Evolutionary conservation across 2,329 filamentous ascomycete genomes (phyloP).

Genomic region (Ophiostoma quercus): DNA sequence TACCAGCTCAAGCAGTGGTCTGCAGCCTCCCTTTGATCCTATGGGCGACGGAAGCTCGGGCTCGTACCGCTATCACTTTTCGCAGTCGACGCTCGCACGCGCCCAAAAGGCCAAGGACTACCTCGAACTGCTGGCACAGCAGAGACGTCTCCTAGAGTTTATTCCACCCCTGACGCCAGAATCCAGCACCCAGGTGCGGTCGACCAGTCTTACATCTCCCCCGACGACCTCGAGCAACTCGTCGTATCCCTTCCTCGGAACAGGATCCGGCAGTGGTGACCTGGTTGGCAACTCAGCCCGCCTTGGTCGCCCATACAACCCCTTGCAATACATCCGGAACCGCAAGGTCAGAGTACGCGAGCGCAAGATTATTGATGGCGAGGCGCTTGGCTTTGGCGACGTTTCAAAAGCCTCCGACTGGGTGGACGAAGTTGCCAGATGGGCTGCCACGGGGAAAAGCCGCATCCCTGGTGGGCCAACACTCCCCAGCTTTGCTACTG

Average conservation of each 20-base stretch:
- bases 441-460: constrained; percentile 38
- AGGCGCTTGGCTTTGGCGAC: constrained; percentile 72
- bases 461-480: constrained; percentile 26
- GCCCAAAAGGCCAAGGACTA: constrained; percentile 80
- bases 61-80: constrained; percentile 60
- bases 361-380: constrained; percentile 66
- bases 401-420: constrained; percentile 65
- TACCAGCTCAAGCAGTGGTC: constrained; percentile 39
- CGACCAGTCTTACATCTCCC: constrained; percentile 41
- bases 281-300: constrained; percentile 27
- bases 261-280: constrained; percentile 30
- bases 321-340: constrained; percentile 87
- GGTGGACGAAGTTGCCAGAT: constrained; percentile 63
- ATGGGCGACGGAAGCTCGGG: constrained; percentile 26
- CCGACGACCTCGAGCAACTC: constrained; percentile 32
- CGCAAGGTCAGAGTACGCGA: constrained; percentile 77
- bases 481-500: constrained; percentile 45
- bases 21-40: constrained; percentile 37
- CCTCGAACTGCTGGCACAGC: constrained; percentile 80
- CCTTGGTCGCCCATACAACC: constrained; percentile 75
- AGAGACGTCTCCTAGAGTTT: constrained; percentile 71
- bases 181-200: constrained; percentile 33
- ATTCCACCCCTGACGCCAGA: constrained; percentile 65
- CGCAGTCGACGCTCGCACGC: constrained; percentile 71
- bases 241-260: constrained; percentile 17